Conservation (phyloP, 176 grass and related monocot species). For the Lolium perenne region DNA sequence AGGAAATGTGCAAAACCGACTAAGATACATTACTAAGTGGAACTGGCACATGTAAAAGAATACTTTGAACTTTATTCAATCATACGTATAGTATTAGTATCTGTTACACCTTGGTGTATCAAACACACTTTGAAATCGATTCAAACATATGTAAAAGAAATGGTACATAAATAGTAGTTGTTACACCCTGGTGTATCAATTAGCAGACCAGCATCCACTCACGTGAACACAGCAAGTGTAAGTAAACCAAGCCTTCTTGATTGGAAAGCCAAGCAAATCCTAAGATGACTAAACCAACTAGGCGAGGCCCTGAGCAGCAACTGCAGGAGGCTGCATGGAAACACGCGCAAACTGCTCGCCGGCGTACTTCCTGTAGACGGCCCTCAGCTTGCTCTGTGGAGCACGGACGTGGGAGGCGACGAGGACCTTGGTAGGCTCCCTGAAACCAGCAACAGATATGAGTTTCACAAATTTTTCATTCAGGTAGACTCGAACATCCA, state of each 20-base stretch:
- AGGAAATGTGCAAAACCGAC: too few relatives aligned
- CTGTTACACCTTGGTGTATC: conserved; percentile 27
- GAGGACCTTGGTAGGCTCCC: conserved; percentile 46
- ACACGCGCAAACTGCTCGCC: conserved; percentile 45
- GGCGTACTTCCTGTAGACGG: conserved; percentile 59
- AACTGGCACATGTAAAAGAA: not conserved
- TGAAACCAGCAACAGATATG: conserved; percentile 7
- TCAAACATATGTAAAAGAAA: not conserved
- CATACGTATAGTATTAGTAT: conserved; percentile 3
- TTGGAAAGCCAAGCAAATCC: not conserved
- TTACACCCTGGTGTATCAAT: not conserved
- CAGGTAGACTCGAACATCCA: not conserved
- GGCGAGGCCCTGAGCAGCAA: not conserved
- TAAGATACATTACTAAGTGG: not conserved
- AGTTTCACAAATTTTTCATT: not conserved
- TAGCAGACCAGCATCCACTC: conserved; percentile 6
- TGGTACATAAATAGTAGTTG: too few relatives aligned
- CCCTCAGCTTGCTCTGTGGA: conserved; percentile 43
- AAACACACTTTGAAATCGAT: not conserved
- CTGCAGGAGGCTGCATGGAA: conserved; percentile 22
- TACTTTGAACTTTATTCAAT: conserved; percentile 16
- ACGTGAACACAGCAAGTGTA: not conserved
- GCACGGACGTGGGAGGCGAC: conserved; percentile 41
- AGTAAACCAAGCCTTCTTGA: conserved; percentile 20
- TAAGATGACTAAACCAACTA: conserved; percentile 5